A percentile compares a stretch with the other conserved stretches of the same genome.
phyloP scores from a whole-genome alignment of 331 rosid genomes.

The Pyracantha coccinea region DNA sequence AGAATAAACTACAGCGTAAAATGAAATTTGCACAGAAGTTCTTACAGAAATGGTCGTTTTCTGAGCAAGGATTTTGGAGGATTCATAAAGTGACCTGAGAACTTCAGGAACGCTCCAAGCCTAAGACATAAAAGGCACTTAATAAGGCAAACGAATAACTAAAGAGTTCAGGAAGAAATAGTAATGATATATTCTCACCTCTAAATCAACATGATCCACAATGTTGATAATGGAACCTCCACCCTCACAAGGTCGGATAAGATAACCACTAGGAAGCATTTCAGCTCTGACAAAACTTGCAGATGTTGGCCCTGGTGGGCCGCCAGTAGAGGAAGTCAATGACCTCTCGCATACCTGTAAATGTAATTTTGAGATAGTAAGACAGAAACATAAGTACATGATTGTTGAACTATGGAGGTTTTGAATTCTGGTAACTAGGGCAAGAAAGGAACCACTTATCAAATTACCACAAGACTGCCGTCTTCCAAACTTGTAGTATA shows the following conservation, averaged over 20 bases:
- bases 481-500: conserved; percentile 82
- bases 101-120: conserved; percentile 98
- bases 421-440: too few relatives aligned
- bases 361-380: neutral
- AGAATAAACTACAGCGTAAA: neutral
- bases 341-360: conserved; percentile 90
- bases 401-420: too few relatives aligned
- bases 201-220: conserved; percentile 87
- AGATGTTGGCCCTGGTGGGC: conserved; percentile 84
- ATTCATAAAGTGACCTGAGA: conserved; percentile 90
- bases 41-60: conserved; percentile 82
- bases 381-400: too few relatives aligned
- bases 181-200: conserved; percentile 39
- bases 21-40: neutral
- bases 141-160: neutral
- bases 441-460: neutral
- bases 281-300: conserved; percentile 78
- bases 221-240: conserved; percentile 92
- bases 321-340: conserved; percentile 71
- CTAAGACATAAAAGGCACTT: conserved; percentile 15
- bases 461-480: conserved; percentile 96
- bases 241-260: conserved; percentile 90
- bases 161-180: neutral
- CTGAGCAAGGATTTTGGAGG: conserved; percentile 90
- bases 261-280: conserved; percentile 88